These are phyloP conservation scores for Boletus sensibilis DNA, from an alignment of 768 basidiomycete species.

Conservation along the genomic window DNA sequence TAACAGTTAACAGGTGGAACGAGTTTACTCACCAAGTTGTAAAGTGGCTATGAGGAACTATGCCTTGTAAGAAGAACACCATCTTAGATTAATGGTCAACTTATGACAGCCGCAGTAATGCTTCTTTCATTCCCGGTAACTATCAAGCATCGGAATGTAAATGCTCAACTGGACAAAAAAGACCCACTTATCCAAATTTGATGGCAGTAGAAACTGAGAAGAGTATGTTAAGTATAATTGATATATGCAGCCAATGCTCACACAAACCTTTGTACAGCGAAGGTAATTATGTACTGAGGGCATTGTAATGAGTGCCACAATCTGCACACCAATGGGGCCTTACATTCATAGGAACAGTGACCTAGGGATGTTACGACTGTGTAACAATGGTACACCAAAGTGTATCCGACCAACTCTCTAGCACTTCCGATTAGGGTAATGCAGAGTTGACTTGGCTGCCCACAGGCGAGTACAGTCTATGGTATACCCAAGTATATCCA, in stretches of 20 bases:
- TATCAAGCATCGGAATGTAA: background rate
- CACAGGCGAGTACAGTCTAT: too few species aligned
- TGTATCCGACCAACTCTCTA: too few species aligned
- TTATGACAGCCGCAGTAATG: background rate
- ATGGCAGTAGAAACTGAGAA: conserved; percentile 15
- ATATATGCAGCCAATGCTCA: background rate
- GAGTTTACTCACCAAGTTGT: conserved; percentile 6
- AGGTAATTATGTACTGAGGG: conserved; percentile 3
- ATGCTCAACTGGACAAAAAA: background rate
- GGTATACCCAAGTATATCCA: too few species aligned
- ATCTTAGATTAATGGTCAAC: background rate
- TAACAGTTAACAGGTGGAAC: background rate
- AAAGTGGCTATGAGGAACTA: background rate
- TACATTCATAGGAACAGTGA: conserved; percentile 6
- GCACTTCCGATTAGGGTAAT: too few species aligned
- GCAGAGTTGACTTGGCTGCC: too few species aligned
- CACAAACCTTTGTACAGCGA: conserved; percentile 15
- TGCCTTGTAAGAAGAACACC: background rate
- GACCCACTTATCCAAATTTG: conserved; percentile 20
- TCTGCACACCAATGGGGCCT: background rate
- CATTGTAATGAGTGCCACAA: background rate
- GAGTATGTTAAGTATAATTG: background rate
- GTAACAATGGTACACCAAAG: too few species aligned
- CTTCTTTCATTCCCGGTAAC: background rate
- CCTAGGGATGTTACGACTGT: too few species aligned